Evolutionary conservation across 495 filamentous ascomycete species (phyloP).

Genomic region (Poronia punctata): DNA sequence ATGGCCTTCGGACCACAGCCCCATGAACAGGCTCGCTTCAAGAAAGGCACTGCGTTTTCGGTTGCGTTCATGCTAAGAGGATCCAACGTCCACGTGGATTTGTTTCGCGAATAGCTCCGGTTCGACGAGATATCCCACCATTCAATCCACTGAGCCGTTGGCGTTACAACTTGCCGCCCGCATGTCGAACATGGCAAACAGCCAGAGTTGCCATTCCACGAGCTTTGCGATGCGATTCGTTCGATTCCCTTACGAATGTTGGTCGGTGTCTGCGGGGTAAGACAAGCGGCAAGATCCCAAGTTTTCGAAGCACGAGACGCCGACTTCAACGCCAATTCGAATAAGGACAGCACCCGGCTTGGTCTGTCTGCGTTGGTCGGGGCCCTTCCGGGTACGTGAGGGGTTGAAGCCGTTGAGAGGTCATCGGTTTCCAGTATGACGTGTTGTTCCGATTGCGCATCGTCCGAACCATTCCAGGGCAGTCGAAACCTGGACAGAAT

Average conservation of each 20-base stretch:
- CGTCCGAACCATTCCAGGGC: conserved; percentile 1
- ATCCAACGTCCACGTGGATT: conserved; percentile 8
- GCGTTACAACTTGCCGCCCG: conserved; percentile 47
- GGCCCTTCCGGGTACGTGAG: conserved; percentile 1
- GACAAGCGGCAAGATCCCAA: conserved; percentile 33
- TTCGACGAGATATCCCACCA: conserved; percentile 55
- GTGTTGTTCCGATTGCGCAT: not conserved
- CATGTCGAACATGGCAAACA: conserved; percentile 56
- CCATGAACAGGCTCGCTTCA: conserved; percentile 60
- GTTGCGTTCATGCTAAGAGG: conserved; percentile 18
- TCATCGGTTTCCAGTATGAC: conserved; percentile 14
- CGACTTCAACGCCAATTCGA: conserved; percentile 51
- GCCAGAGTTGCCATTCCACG: conserved; percentile 32
- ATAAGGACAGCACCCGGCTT: conserved; percentile 44
- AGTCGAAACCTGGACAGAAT: conserved; percentile 21
- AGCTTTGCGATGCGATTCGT: conserved; percentile 35
- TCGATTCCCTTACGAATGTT: conserved; percentile 36
- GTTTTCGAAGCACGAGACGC: conserved; percentile 14
- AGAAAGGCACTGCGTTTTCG: conserved; percentile 50
- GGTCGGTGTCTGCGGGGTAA: conserved; percentile 40
- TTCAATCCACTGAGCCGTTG: conserved; percentile 64
- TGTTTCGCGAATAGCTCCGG: not conserved
- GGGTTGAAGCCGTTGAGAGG: conserved; percentile 9
- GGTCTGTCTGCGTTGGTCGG: not conserved
- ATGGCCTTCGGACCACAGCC: conserved; percentile 43